phyloP scores from a whole-genome alignment of 441 rosid genomes.

The Euphorbia corollata region DNA sequence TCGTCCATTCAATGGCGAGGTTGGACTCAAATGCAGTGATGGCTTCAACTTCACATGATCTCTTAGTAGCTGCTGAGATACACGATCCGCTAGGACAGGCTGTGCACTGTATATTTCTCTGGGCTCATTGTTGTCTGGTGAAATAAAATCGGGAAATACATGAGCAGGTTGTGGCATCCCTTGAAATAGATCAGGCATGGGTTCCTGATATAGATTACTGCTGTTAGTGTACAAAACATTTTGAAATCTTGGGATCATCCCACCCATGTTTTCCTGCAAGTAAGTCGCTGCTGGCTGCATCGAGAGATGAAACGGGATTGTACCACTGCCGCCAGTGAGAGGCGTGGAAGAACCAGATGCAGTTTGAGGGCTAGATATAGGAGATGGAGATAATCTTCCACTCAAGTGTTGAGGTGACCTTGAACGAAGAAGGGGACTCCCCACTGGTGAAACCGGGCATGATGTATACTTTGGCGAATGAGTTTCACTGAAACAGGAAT shows the following conservation, averaged over 20 bases:
- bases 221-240: constrained; percentile 36
- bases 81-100: constrained; percentile 47
- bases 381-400: constrained; percentile 75
- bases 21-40: constrained; percentile 49
- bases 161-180: constrained; percentile 50
- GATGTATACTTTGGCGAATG: constrained; percentile 46
- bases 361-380: constrained; percentile 60
- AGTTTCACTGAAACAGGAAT: constrained; percentile 37
- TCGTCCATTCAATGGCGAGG: constrained; percentile 37
- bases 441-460: constrained; percentile 59
- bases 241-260: constrained; percentile 36
- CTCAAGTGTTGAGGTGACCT: constrained; percentile 53
- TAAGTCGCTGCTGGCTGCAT: constrained; percentile 38
- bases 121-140: constrained; percentile 29
- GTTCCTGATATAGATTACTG: constrained; percentile 42
- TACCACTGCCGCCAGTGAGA: constrained; percentile 48
- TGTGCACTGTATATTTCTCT: neutral
- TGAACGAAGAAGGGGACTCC: constrained; percentile 59
- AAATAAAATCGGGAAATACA: constrained; percentile 46
- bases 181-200: constrained; percentile 41
- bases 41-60: constrained; percentile 56
- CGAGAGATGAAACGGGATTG: constrained; percentile 45
- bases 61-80: constrained; percentile 59
- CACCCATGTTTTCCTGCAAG: constrained; percentile 51
- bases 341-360: constrained; percentile 70